Evolutionary conservation across 257 asterid genomes (phyloP).

Genomic region (Avicennia marina): DNA sequence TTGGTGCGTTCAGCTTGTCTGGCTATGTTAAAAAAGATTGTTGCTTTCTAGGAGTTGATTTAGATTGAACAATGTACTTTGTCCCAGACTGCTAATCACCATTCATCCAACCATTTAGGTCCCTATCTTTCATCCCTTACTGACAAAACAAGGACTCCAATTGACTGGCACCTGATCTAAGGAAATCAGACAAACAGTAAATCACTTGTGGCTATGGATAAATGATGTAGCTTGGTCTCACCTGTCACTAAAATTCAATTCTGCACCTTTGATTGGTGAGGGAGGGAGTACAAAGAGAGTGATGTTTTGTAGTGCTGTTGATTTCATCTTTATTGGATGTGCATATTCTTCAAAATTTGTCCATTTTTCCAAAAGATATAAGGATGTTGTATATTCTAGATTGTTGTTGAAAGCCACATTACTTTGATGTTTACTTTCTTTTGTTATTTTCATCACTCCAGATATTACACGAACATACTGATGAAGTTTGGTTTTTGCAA

Average conservation of each 20-base stretch:
- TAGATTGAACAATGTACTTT: too few relatives aligned
- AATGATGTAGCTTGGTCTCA: neutral
- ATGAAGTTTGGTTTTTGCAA: conserved; percentile 78
- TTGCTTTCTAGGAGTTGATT: too few relatives aligned
- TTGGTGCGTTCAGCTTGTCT: too few relatives aligned
- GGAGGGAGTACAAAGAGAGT: neutral
- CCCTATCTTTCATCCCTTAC: too few relatives aligned
- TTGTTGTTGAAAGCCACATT: neutral
- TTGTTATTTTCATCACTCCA: conserved; percentile 27
- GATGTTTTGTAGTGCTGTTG: neutral
- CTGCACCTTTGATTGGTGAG: neutral
- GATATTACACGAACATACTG: conserved; percentile 56
- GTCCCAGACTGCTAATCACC: too few relatives aligned
- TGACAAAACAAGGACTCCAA: neutral
- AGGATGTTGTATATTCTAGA: neutral
- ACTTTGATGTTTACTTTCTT: conserved; percentile 6
- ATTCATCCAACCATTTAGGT: too few relatives aligned
- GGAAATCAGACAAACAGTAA: too few relatives aligned
- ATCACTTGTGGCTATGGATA: neutral
- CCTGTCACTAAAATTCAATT: neutral
- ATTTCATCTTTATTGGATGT: neutral
- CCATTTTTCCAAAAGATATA: neutral
- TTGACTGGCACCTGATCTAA: neutral
- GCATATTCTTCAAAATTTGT: neutral
- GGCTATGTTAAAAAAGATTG: too few relatives aligned